phyloP scores from a whole-genome alignment of 805 yeast species.

The Saccharomycopsis olivae region DNA sequence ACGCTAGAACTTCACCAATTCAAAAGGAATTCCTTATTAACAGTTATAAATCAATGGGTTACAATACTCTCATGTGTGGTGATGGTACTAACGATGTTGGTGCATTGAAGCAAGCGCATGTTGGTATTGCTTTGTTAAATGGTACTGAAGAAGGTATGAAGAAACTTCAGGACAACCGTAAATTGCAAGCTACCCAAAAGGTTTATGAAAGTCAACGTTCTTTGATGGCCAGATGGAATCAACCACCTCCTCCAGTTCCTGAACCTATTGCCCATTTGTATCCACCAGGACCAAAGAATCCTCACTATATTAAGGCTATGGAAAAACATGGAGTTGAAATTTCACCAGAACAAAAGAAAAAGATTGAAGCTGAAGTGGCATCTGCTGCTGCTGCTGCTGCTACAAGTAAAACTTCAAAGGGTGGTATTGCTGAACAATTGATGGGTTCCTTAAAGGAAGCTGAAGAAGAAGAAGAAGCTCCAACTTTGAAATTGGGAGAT shows the following conservation, averaged over 20 bases:
- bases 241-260: conserved; percentile 79
- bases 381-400: conserved; percentile 28
- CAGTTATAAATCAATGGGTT: conserved; percentile 77
- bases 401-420: conserved; percentile 26
- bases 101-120: conserved; percentile 95
- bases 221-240: conserved; percentile 70
- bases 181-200: conserved; percentile 47
- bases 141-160: conserved; percentile 94
- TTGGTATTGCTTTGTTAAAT: conserved; percentile 94
- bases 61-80: conserved; percentile 96
- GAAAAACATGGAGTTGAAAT: conserved; percentile 75
- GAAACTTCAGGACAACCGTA: conserved; percentile 74
- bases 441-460: conserved; percentile 47
- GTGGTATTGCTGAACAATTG: conserved; percentile 50
- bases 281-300: conserved; percentile 92
- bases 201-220: conserved; percentile 80
- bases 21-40: conserved; percentile 89
- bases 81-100: conserved; percentile 99
- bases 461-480: conserved; percentile 70
- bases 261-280: conserved; percentile 82
- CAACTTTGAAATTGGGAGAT: conserved; percentile 89
- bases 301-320: conserved; percentile 76
- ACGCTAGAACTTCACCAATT: conserved; percentile 92
- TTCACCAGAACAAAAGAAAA: conserved; percentile 54
- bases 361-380: conserved; percentile 44